Conservation (phyloP, 2,329 filamentous ascomycete genomes). For the Clarireedia monteithiana region DNA sequence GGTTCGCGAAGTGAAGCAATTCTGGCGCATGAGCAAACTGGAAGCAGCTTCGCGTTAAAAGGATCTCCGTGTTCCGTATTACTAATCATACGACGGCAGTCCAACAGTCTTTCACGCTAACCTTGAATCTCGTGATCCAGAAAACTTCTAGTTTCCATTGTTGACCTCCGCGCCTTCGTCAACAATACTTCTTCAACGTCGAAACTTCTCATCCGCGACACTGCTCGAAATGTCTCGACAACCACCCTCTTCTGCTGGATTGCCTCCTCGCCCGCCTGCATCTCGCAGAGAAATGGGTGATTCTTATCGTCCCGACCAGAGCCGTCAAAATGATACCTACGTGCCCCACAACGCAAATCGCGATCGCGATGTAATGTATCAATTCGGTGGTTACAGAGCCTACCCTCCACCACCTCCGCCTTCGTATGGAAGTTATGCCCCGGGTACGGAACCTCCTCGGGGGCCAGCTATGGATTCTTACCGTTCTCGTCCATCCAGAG, state of each 20-base stretch:
- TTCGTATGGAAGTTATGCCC: constrained; percentile 8
- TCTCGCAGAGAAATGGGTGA: constrained; percentile 10
- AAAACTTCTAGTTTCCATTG: too few species aligned
- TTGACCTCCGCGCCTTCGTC: too few species aligned
- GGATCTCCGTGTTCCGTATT: too few species aligned
- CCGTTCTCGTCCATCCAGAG: background rate
- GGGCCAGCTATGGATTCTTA: constrained; percentile 7
- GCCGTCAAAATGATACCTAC: constrained; percentile 5
- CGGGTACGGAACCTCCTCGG: constrained; percentile 14
- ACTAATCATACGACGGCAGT: too few species aligned
- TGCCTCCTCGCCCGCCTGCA: constrained; percentile 16
- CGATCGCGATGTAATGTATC: constrained; percentile 14
- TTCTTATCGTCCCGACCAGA: constrained; percentile 15
- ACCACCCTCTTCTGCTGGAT: constrained; percentile 23
- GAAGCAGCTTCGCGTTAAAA: too few species aligned
- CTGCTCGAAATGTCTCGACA: constrained; percentile 21
- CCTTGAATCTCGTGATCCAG: too few species aligned
- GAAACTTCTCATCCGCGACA: background rate
- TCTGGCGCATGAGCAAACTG: too few species aligned
- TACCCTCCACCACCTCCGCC: constrained; percentile 7
- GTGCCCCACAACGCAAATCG: constrained; percentile 6
- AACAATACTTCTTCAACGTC: background rate
- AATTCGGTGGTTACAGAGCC: constrained; percentile 18
- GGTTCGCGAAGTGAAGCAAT: too few species aligned
- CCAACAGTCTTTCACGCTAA: too few species aligned